These are phyloP conservation scores for Acacia confusa DNA, from an alignment of 306 rosid genomes.

Conservation along the genomic window DNA sequence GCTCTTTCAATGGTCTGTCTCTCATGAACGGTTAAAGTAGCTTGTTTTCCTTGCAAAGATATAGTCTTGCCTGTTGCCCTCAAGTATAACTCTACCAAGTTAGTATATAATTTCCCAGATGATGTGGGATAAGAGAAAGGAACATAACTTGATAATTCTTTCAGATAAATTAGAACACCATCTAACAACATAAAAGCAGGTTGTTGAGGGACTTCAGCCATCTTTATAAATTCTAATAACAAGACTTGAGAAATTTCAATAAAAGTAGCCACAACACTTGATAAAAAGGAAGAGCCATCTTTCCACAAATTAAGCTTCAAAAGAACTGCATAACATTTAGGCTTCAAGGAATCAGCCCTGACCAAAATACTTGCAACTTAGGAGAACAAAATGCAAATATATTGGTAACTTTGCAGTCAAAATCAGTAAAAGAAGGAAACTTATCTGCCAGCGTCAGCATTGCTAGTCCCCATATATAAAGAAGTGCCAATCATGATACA, in stretches of 20 bases:
- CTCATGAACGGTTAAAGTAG: conserved; percentile 68
- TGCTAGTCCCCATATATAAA: not conserved
- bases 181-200: conserved; percentile 73
- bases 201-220: conserved; percentile 60
- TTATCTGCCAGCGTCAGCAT: not conserved
- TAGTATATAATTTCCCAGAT: conserved; percentile 55
- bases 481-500: no score
- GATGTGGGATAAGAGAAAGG: conserved; percentile 57
- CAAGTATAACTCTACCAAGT: conserved; percentile 63
- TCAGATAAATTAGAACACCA: conserved; percentile 72
- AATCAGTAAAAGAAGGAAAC: not conserved
- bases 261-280: conserved; percentile 49
- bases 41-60: conserved; percentile 75
- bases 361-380: conserved; percentile 46
- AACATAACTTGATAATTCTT: conserved; percentile 69
- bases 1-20: conserved; percentile 80
- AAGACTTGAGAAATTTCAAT: conserved; percentile 60
- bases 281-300: conserved; percentile 43
- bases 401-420: not conserved
- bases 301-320: conserved; percentile 61
- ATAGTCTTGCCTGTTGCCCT: conserved; percentile 78
- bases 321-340: conserved; percentile 55
- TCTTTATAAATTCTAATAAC: conserved; percentile 60
- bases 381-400: not conserved
- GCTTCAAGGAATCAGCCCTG: conserved; percentile 48